Base-by-base conservation (phyloP, 192 early-diverging fungal genomes). In the Pilaira anomala region DNA sequence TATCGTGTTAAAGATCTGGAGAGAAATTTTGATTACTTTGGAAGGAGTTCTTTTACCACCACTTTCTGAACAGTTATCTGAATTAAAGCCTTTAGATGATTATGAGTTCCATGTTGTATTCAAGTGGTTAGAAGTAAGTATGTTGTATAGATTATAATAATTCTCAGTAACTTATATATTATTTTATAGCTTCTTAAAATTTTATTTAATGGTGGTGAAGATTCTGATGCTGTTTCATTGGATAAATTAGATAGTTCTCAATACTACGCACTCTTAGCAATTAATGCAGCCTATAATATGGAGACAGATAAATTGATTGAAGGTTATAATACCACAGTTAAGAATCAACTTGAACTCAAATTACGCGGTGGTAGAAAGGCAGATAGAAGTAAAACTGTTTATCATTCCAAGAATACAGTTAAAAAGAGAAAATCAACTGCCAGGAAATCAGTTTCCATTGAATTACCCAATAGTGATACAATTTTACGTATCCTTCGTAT, bases 11-110 rank as follows among this genome's bases (percentile, higher is more conserved):
- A 82, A 78, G 49, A 81, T 89, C 21, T 93, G 91, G 91, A 78
- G 79, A 57, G 89, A 91, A 51, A 86, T 87, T 12, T 69, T 90
- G 19, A 62, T 78, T 9, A 72, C 83, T 2, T 72, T 93, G 29
- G 89, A 93, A 63, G 81, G 82, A 36, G 71, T 91, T 0, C 61
- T 93, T 24, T 67, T 91, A 55, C 91, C 91, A 1, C 90, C 90
- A 1, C 74, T 88, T n/a, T 86, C 69, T 44, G 88, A 63, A 16
- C 73, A 66, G 48, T 72, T 72, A 58, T 88, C 79, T 29, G 80
- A 74, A 39, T 76, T 59, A 53, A 88, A 86, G 56, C 75, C 81
- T n/a, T 71, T 92, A 44, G 83, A 82, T 22, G 82, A 85, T 41
- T 73, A 76, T 22, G 87, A 90, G 52, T 67, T 89, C 56, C 76